Percentiles rank a stretch among this genome's conserved stretches.
These are phyloP conservation scores for Fomitopsis pulvina DNA, from an alignment of 768 basidiomycete species.

Conservation along the genomic window DNA sequence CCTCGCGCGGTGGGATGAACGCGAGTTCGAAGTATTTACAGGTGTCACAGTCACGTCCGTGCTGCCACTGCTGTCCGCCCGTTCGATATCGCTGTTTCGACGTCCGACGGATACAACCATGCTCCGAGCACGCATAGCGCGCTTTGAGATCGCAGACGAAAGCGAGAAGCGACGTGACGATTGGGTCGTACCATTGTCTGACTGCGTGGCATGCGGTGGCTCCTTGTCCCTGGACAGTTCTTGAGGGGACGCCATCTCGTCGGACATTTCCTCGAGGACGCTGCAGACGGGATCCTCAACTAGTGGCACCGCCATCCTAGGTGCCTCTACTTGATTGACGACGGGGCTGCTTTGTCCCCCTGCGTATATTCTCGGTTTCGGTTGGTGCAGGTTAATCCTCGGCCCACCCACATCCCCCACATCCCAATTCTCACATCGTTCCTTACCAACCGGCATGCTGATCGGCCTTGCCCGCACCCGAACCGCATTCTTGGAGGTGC, in stretches of 20 bases:
- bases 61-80: constrained; percentile 6
- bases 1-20: not conserved
- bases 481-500: not conserved
- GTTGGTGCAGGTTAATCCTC: not conserved
- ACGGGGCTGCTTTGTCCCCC: too few species aligned
- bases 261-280: too few species aligned
- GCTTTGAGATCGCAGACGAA: constrained; percentile 17
- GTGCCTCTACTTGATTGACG: too few species aligned
- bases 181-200: too few species aligned
- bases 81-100: not conserved
- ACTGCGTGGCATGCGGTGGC: too few species aligned
- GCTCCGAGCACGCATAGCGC: constrained; percentile 13
- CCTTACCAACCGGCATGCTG: not conserved
- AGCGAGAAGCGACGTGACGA: constrained; percentile 22
- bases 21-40: not conserved
- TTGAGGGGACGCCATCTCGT: too few species aligned
- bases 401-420: not conserved
- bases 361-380: not conserved
- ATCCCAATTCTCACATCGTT: not conserved
- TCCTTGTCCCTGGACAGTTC: too few species aligned
- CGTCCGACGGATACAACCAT: constrained; percentile 1
- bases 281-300: too few species aligned
- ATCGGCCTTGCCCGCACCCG: not conserved
- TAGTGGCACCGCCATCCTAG: too few species aligned
- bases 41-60: constrained; percentile 2